These are phyloP conservation scores for Hericium rajendrae DNA, from an alignment of 768 basidiomycete genomes.

Conservation along the genomic window DNA sequence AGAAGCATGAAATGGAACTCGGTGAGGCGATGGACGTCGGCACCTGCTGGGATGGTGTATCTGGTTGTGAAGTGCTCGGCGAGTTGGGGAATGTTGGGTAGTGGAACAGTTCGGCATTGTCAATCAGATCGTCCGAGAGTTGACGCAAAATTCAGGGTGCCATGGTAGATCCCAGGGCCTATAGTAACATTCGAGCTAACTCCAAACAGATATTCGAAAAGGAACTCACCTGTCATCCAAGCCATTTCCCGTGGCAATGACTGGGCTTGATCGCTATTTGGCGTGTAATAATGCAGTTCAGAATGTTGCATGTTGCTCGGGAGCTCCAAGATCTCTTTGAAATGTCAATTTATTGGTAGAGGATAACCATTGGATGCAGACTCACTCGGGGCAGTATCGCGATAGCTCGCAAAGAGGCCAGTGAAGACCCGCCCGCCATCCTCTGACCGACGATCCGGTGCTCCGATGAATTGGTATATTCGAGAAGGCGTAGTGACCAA, in stretches of 20 bases:
- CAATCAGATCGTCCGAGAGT: conserved; percentile 66
- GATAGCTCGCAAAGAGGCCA: conserved; percentile 60
- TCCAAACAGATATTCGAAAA: not conserved
- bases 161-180: conserved; percentile 89
- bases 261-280: conserved; percentile 57
- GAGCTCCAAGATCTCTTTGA: conserved; percentile 79
- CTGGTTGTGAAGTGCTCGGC: conserved; percentile 20
- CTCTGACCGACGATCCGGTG: conserved; percentile 55
- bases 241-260: conserved; percentile 70
- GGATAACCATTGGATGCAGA: conserved; percentile 11
- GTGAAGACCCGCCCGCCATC: conserved; percentile 73
- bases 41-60: conserved; percentile 24
- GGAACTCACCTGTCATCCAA: conserved; percentile 77
- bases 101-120: conserved; percentile 69
- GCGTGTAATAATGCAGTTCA: conserved; percentile 73
- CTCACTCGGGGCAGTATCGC: conserved; percentile 75
- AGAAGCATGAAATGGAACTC: conserved; percentile 89
- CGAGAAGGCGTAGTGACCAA: conserved; percentile 79
- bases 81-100: conserved; percentile 44
- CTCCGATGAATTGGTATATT: conserved; percentile 84
- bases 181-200: conserved; percentile 1
- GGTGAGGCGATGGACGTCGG: conserved; percentile 79
- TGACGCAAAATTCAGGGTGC: conserved; percentile 59
- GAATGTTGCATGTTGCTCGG: conserved; percentile 71
- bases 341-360: conserved; percentile 14